Percentiles rank a stretch among this genome's conserved stretches.
phyloP scores from a whole-genome alignment of 139 green algal genomes.

The Micromonas pusilla region DNA sequence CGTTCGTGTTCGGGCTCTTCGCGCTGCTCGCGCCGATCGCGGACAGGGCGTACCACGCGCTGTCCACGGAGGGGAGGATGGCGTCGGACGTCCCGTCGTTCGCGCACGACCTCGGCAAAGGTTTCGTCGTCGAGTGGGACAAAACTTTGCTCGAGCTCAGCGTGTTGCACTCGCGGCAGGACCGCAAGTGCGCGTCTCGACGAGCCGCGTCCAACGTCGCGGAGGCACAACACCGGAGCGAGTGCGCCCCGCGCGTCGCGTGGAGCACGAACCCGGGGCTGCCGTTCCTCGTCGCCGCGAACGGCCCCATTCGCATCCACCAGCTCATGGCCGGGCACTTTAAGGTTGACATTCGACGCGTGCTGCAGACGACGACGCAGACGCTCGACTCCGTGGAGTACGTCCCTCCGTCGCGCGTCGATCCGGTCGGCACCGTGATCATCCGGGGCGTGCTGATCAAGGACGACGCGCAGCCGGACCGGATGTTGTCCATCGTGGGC shows the following conservation, averaged over 20 bases:
- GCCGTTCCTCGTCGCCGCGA: conserved; percentile 5
- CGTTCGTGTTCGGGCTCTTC: not conserved
- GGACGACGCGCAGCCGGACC: conserved; percentile 16
- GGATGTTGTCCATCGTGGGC: not conserved
- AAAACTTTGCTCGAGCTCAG: not conserved
- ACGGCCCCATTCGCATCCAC: not conserved
- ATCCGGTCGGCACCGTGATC: no score
- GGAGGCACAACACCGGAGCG: not conserved
- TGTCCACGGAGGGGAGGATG: not conserved
- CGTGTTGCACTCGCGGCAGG: not conserved
- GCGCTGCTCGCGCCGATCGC: not conserved
- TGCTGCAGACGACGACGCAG: conserved; percentile 9
- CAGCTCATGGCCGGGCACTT: conserved; percentile 21
- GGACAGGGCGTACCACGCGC: not conserved
- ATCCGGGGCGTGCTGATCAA: conserved; percentile 15
- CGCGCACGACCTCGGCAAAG: not conserved
- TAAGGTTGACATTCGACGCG: not conserved
- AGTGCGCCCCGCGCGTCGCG: not conserved
- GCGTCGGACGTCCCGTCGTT: not conserved
- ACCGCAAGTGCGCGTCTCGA: not conserved
- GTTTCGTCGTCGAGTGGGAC: conserved; percentile 4
- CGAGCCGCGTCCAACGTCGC: not conserved
- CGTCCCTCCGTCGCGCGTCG: not conserved
- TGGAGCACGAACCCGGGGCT: not conserved
- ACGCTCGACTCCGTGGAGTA: conserved; percentile 19